phyloP scores from a whole-genome alignment of 1,284 basidiomycete species.

The Ustilago xerochloae region DNA sequence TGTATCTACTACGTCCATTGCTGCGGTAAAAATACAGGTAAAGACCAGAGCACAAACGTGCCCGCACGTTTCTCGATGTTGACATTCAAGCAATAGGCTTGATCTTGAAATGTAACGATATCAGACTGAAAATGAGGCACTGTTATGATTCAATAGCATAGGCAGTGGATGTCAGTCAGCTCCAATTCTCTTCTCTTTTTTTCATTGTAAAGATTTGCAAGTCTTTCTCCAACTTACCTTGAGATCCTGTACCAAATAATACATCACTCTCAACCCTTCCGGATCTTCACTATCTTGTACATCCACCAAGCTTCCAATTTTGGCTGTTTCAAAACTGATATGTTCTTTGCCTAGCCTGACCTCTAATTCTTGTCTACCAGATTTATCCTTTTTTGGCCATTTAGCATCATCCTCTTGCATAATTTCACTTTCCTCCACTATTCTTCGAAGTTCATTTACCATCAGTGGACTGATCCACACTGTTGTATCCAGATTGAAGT shows the following conservation, averaged over 20 bases:
- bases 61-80: background rate
- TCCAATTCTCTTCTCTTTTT: background rate
- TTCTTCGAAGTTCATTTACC: slow-evolving; percentile 90
- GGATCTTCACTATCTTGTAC: slow-evolving; percentile 97
- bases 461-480: slow-evolving; percentile 94
- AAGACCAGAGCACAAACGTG: background rate
- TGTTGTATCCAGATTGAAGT: slow-evolving; percentile 67
- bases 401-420: slow-evolving; percentile 96
- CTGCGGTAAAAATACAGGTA: slow-evolving; percentile 26
- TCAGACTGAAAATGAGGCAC: slow-evolving; percentile 97
- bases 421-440: slow-evolving; percentile 94
- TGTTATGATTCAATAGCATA: slow-evolving; percentile 65
- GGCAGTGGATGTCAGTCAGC: background rate
- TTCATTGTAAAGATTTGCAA: too few relatives aligned
- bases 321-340: slow-evolving; percentile 98
- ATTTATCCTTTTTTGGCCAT: slow-evolving; percentile 99
- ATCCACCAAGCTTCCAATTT: slow-evolving; percentile 95
- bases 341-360: slow-evolving; percentile 93
- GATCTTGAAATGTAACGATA: slow-evolving; percentile 99
- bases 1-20: too few relatives aligned
- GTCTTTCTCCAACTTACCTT: slow-evolving; percentile 78
- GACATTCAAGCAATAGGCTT: slow-evolving; percentile 80
- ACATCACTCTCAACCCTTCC: slow-evolving; percentile 97
- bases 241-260: slow-evolving; percentile 97
- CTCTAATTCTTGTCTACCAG: slow-evolving; percentile 97